phyloP scores from a whole-genome alignment of 371 early-diverging fungal species.

The Syncephalastrum monosporum region DNA sequence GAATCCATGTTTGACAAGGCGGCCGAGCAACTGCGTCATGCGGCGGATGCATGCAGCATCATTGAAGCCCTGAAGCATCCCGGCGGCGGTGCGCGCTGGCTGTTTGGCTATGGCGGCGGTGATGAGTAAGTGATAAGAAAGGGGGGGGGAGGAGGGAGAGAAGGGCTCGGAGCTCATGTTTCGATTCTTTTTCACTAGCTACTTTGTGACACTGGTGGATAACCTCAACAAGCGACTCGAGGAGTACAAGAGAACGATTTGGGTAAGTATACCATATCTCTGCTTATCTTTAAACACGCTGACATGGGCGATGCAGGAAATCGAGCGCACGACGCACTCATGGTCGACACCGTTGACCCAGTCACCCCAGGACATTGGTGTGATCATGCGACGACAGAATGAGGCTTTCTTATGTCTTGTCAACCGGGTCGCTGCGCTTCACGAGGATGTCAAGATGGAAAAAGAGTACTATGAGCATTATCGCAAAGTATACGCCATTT shows the following conservation, averaged over 20 bases:
- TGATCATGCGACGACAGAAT: slow-evolving; percentile 63
- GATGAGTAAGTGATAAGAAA: slow-evolving; percentile 34
- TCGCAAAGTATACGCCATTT: slow-evolving; percentile 18
- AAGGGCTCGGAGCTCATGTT: neutral
- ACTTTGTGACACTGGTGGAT: slow-evolving; percentile 30
- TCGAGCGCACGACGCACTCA: slow-evolving; percentile 39
- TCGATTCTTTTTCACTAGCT: slow-evolving; percentile 16
- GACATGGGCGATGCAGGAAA: slow-evolving; percentile 20
- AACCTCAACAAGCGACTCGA: slow-evolving; percentile 28
- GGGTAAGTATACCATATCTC: slow-evolving; percentile 9
- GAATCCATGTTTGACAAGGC: slow-evolving; percentile 31
- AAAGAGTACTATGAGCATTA: slow-evolving; percentile 43
- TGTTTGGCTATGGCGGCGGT: slow-evolving; percentile 39
- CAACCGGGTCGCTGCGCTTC: slow-evolving; percentile 54
- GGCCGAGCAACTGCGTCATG: slow-evolving; percentile 35
- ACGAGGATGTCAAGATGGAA: slow-evolving; percentile 56
- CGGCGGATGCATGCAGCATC: slow-evolving; percentile 34
- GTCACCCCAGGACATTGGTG: slow-evolving; percentile 55
- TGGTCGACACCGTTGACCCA: slow-evolving; percentile 32
- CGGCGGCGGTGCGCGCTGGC: slow-evolving; percentile 32
- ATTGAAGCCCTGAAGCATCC: slow-evolving; percentile 42
- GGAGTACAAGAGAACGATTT: slow-evolving; percentile 39
- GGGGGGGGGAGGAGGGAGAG: neutral
- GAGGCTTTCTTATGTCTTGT: slow-evolving; percentile 63
- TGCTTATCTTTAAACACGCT: neutral